phyloP scores from a whole-genome alignment of 1,284 basidiomycete species.

The Cystobasidium sp. region DNA sequence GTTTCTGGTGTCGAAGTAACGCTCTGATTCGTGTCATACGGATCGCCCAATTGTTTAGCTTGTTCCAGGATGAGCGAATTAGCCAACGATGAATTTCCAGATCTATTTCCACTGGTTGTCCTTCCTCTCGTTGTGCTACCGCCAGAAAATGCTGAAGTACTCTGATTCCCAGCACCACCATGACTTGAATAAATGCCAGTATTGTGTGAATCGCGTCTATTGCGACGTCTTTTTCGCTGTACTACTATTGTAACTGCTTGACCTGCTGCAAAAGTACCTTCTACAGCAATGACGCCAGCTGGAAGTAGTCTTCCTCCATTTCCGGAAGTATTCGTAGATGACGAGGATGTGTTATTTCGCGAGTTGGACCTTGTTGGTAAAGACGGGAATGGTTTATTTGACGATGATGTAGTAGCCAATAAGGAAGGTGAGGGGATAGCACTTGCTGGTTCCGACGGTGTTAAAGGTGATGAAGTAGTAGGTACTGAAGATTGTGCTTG shows the following conservation, averaged over 20 bases:
- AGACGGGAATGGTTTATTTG: background rate
- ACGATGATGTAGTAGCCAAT: conserved; percentile 22
- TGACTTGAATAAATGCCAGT: conserved; percentile 48
- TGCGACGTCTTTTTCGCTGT: conserved; percentile 56
- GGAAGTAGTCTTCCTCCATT: conserved; percentile 90
- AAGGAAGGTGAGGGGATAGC: background rate
- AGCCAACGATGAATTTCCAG: conserved; percentile 4
- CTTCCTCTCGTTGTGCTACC: background rate
- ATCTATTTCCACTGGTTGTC: background rate
- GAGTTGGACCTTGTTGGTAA: background rate
- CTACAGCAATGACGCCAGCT: conserved; percentile 83
- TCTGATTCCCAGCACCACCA: too few relatives aligned
- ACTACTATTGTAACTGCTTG: conserved; percentile 89
- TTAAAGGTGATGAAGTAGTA: background rate
- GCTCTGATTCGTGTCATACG: conserved; percentile 7
- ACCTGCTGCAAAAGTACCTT: conserved; percentile 87
- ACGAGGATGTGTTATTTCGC: background rate
- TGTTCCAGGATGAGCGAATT: conserved; percentile 30
- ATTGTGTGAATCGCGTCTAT: conserved; percentile 48
- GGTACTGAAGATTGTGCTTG: background rate
- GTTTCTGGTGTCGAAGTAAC: background rate
- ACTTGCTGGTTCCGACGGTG: background rate
- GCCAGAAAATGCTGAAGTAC: background rate
- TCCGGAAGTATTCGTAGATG: conserved; percentile 57
- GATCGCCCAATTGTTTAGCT: background rate